Evolutionary conservation across 192 early-diverging fungal genomes (phyloP).

Genomic region (Rhizophagus sp.): DNA sequence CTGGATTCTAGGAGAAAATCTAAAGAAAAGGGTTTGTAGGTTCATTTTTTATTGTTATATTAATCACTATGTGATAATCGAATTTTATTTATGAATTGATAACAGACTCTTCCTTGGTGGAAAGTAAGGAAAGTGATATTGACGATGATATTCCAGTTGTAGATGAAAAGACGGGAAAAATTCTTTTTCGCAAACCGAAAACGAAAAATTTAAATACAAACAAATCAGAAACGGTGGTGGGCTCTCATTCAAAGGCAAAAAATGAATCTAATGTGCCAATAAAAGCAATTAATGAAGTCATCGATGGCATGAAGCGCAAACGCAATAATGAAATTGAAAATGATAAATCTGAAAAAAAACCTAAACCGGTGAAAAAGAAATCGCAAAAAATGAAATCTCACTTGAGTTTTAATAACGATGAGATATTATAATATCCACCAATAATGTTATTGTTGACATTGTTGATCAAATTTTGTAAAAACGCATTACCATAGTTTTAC

Average conservation of each 20-base stretch:
- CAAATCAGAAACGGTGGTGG: background rate
- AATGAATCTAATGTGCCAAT: conserved; percentile 6
- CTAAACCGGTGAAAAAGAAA: conserved; percentile 4
- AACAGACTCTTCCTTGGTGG: background rate
- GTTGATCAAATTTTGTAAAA: background rate
- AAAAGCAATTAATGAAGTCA: background rate
- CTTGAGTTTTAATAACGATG: conserved; percentile 9
- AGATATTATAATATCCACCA: background rate
- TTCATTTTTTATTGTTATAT: background rate
- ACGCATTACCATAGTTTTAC: background rate
- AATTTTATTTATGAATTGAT: background rate
- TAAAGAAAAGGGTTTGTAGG: background rate
- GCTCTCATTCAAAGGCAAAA: background rate
- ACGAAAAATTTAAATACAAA: background rate
- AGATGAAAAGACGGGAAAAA: conserved; percentile 12
- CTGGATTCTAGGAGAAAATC: background rate
- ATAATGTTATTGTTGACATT: background rate
- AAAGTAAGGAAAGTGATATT: background rate
- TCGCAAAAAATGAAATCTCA: background rate
- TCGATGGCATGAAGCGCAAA: conserved; percentile 17
- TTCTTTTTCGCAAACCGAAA: conserved; percentile 21
- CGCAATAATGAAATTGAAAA: background rate
- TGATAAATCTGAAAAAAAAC: background rate
- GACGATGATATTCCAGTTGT: background rate
- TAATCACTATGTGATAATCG: background rate